Evolutionary conservation across 2,329 filamentous ascomycete genomes (phyloP).

Genomic region (Calonectria henricotiae): DNA sequence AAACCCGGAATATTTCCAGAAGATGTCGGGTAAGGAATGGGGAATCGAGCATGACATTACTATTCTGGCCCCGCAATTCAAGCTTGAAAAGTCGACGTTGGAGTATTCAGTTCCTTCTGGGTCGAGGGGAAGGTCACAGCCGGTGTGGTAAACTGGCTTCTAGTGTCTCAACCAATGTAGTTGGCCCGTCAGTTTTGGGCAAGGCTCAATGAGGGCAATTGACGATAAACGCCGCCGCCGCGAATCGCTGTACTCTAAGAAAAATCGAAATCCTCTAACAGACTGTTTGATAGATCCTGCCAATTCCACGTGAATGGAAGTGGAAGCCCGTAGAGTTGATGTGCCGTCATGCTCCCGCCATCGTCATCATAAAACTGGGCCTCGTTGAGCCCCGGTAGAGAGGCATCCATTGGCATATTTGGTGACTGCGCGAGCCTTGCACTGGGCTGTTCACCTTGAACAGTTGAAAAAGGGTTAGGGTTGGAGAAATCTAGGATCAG

Average conservation of each 20-base stretch:
- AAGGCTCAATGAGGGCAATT: background rate
- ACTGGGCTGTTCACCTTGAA: background rate
- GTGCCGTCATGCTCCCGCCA: background rate
- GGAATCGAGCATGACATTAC: constrained; percentile 29
- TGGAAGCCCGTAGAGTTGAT: constrained; percentile 29
- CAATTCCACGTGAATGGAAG: constrained; percentile 33
- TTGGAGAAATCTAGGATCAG: background rate
- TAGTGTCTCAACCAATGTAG: background rate
- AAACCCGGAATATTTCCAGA: constrained; percentile 34
- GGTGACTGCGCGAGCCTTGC: background rate
- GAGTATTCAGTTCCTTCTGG: constrained; percentile 27
- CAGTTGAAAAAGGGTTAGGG: background rate
- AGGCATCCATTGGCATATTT: background rate
- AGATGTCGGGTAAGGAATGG: constrained; percentile 35
- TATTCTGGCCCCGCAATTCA: constrained; percentile 34
- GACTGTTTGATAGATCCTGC: constrained; percentile 22
- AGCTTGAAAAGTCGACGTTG: constrained; percentile 25
- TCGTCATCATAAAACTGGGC: background rate
- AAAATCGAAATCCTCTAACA: constrained; percentile 33
- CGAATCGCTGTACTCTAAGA: background rate
- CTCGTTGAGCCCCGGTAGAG: background rate
- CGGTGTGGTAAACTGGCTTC: constrained; percentile 20
- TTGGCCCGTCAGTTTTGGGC: background rate
- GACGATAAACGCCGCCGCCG: background rate
- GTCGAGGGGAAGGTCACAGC: constrained; percentile 25